Conservation (phyloP, 371 early-diverging fungal species). For the Fennellomyces sp. region DNA sequence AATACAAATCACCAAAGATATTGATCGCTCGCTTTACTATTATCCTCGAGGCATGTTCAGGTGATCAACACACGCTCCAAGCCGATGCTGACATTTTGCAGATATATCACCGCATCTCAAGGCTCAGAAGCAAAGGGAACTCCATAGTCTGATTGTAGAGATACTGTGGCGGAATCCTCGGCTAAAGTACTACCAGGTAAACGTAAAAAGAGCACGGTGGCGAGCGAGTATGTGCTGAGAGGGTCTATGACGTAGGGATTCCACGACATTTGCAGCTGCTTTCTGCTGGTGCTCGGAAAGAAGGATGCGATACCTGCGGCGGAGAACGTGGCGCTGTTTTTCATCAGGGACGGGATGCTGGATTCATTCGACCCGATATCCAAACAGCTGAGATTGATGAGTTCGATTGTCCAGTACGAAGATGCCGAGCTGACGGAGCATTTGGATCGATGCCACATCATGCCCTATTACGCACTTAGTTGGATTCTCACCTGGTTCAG, state of each 20-base stretch:
- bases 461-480: constrained; percentile 82
- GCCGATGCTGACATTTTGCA: constrained; percentile 3
- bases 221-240: too few relatives aligned
- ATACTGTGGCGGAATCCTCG: constrained; percentile 55
- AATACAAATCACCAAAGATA: constrained; percentile 51
- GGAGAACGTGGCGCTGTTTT: constrained; percentile 55
- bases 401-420: constrained; percentile 49
- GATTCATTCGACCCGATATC: constrained; percentile 55
- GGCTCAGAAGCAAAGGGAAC: constrained; percentile 49
- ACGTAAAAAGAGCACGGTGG: background rate
- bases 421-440: constrained; percentile 37
- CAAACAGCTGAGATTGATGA: constrained; percentile 48
- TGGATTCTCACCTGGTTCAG: constrained; percentile 91
- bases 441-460: constrained; percentile 52
- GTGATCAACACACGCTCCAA: too few relatives aligned
- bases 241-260: constrained; percentile 56
- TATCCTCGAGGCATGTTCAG: constrained; percentile 43
- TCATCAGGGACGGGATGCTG: constrained; percentile 52
- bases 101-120: constrained; percentile 50
- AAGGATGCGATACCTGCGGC: constrained; percentile 54
- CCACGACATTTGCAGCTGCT: constrained; percentile 56
- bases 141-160: constrained; percentile 51
- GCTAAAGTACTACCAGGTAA: constrained; percentile 54
- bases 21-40: constrained; percentile 54
- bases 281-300: constrained; percentile 54